These are phyloP conservation scores for Holtermanniella nyarrowii DNA, from an alignment of 768 basidiomycete genomes.

Conservation along the genomic window DNA sequence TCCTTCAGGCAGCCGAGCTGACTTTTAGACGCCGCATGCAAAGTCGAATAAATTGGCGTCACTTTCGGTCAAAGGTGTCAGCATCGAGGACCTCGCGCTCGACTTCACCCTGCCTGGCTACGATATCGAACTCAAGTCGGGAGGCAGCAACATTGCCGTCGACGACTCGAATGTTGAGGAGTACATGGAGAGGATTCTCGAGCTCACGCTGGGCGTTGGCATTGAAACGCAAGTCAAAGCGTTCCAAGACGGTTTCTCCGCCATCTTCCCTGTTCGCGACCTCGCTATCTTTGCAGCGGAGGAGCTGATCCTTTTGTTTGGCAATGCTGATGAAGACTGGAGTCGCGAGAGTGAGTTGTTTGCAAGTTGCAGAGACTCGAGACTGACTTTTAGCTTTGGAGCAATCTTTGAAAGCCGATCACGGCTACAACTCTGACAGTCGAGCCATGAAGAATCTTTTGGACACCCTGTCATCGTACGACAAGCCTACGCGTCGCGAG, in stretches of 20 bases:
- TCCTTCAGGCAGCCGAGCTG: background rate
- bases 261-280: slow-evolving; percentile 88
- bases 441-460: slow-evolving; percentile 78
- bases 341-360: slow-evolving; percentile 63
- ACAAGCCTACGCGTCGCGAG: slow-evolving; percentile 61
- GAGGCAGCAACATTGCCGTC: slow-evolving; percentile 70
- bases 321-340: slow-evolving; percentile 98
- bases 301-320: slow-evolving; percentile 91
- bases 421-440: slow-evolving; percentile 93
- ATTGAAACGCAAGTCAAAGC: slow-evolving; percentile 69
- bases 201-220: slow-evolving; percentile 76
- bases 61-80: slow-evolving; percentile 45
- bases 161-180: slow-evolving; percentile 78
- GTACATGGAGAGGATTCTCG: slow-evolving; percentile 76
- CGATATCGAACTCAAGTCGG: slow-evolving; percentile 79
- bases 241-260: slow-evolving; percentile 63
- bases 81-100: slow-evolving; percentile 75
- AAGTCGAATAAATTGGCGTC: slow-evolving; percentile 25
- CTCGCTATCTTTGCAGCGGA: slow-evolving; percentile 85
- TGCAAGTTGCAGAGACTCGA: background rate
- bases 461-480: slow-evolving; percentile 75
- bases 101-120: slow-evolving; percentile 97
- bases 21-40: slow-evolving; percentile 13
- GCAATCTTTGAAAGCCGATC: slow-evolving; percentile 90
- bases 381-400: slow-evolving; percentile 53